Evolutionary conservation across 2,329 filamentous ascomycete species (phyloP).

Genomic region (Alternaria ethzedia): DNA sequence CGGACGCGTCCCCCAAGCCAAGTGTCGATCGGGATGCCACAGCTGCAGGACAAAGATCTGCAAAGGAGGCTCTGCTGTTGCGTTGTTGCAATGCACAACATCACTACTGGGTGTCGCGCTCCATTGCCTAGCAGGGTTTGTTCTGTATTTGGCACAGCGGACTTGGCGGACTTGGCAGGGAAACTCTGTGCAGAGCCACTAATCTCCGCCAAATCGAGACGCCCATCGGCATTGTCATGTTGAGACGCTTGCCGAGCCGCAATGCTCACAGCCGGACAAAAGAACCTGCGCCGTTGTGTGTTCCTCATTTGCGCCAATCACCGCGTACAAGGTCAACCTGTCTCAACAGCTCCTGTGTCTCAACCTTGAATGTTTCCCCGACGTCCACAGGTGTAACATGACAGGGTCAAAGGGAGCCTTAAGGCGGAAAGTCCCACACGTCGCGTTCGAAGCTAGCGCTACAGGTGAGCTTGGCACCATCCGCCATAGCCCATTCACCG

Average conservation of each 20-base stretch:
- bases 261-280: background rate
- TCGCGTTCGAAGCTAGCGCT: constrained; percentile 5
- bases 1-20: background rate
- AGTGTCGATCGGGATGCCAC: background rate
- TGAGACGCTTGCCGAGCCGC: background rate
- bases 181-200: background rate
- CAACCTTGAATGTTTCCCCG: background rate
- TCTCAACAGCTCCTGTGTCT: background rate
- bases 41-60: background rate
- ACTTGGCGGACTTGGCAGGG: constrained; percentile 3
- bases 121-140: background rate
- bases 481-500: background rate
- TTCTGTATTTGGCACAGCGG: background rate
- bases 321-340: background rate
- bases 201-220: background rate
- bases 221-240: background rate
- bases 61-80: background rate
- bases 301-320: background rate
- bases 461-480: constrained; percentile 3
- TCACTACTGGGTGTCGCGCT: constrained; percentile 2
- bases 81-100: background rate
- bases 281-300: background rate
- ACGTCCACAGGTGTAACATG: background rate
- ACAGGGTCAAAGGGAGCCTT: background rate
- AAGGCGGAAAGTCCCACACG: constrained; percentile 6